phyloP scores from a whole-genome alignment of 1,284 basidiomycete species.

The Fomitiporia mediterranea region DNA sequence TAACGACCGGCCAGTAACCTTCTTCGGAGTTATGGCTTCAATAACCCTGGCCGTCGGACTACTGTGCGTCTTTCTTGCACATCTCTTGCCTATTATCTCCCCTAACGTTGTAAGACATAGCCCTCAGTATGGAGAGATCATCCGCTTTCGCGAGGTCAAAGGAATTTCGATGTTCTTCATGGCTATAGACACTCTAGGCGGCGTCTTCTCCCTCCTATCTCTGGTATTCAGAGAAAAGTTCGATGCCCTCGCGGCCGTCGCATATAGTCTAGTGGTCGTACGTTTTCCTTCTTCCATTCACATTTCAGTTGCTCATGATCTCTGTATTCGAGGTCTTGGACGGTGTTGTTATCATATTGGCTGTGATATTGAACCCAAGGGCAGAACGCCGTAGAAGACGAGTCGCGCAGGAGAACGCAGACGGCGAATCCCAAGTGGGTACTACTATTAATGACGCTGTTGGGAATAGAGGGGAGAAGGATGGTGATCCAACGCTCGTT shows the following conservation, averaged over 20 bases:
- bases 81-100: conserved; percentile 5
- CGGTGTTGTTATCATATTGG: conserved; percentile 50
- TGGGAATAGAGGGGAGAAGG: background rate
- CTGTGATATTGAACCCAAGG: conserved; percentile 58
- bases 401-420: background rate
- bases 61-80: conserved; percentile 35
- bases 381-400: conserved; percentile 30
- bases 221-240: conserved; percentile 65
- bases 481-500: background rate
- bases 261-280: conserved; percentile 58
- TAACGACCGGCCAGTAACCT: conserved; percentile 43
- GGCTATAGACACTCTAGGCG: conserved; percentile 65
- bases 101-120: conserved; percentile 22
- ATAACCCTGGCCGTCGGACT: conserved; percentile 59
- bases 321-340: conserved; percentile 47
- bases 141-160: conserved; percentile 60
- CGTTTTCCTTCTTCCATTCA: conserved; percentile 24
- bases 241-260: conserved; percentile 62
- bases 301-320: background rate
- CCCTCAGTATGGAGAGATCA: conserved; percentile 63
- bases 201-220: conserved; percentile 66
- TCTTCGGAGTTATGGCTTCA: conserved; percentile 64
- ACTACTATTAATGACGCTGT: conserved; percentile 22
- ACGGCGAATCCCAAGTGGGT: background rate
- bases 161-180: conserved; percentile 74